Evolutionary conservation across 1,284 basidiomycete species (phyloP).

Genomic region (Melanopsichium pennsylvanicum): DNA sequence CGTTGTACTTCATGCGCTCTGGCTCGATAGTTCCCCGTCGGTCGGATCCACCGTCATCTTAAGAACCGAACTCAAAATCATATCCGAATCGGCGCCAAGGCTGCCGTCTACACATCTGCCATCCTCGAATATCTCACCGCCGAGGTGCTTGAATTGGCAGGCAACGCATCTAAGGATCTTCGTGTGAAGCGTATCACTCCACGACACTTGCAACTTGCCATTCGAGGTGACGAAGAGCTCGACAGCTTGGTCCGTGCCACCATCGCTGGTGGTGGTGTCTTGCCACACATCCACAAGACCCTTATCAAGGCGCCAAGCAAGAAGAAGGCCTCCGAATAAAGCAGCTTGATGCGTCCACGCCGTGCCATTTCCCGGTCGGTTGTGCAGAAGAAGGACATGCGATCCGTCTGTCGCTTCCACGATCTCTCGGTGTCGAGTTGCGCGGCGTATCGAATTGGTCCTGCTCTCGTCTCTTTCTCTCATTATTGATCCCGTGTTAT

Average conservation of each 20-base stretch:
- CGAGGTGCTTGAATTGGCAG: conserved; percentile 90
- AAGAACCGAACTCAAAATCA: conserved; percentile 92
- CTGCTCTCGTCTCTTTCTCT: conserved; percentile 19
- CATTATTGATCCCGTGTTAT: conserved; percentile 21
- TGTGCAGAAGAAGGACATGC: no score
- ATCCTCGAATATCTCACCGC: conserved; percentile 90
- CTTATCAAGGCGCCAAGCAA: conserved; percentile 54
- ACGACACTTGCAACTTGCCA: conserved; percentile 88
- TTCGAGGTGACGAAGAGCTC: conserved; percentile 93
- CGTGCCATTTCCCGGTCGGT: neutral
- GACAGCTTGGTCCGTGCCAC: conserved; percentile 70
- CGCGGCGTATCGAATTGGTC: no score
- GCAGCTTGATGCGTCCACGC: neutral
- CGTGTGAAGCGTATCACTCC: conserved; percentile 96
- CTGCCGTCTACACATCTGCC: conserved; percentile 88
- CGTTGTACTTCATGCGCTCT: neutral
- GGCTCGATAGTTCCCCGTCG: conserved; percentile 79
- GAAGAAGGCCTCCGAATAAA: conserved; percentile 43
- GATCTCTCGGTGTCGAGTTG: no score
- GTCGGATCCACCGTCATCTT: conserved; percentile 92
- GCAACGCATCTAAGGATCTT: conserved; percentile 95
- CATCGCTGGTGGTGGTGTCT: conserved; percentile 82
- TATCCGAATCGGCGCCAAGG: conserved; percentile 89
- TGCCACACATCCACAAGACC: conserved; percentile 93
- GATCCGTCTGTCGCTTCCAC: neutral